Evolutionary conservation across 2,329 filamentous ascomycete genomes (phyloP), one percentile per base, ranked within the genome.

Genomic region (Venturia asperata): DNA sequence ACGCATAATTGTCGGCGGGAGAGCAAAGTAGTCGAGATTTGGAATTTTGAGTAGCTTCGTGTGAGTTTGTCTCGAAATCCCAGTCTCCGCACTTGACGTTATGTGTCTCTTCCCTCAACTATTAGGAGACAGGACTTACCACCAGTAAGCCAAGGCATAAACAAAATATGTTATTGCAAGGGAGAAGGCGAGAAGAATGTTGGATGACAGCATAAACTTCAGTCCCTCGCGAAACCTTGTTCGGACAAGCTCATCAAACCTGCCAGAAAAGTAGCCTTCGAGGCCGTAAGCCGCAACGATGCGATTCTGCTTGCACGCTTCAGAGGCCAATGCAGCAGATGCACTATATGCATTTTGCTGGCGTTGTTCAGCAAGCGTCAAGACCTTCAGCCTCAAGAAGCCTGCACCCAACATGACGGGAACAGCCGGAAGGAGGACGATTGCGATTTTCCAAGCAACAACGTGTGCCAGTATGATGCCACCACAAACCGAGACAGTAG

Each of bases 381-480:
- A 55, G 69, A 65, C 37, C 5, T 78, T 75, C 13, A 82, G 73
- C 49, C 80, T 75, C 24, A 80, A 70, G 67, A 78, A 82, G 0
- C 80, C 80, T 27, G 75, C 76, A 0, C 78, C 68, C 5, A 81
- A 67, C 75, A 82, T 79, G 43, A 82, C 69, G 0, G 80, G 80
- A 0, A 82, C 78, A 1, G 78, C 79, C 21, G 82, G 73, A 6
- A 82, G 69, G 0, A 64, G 34, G 21, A 82, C 80, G 19, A 82
- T 74, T 2, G 80, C 79, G 37, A 82, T 81, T 66, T 78, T 81
- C 80, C 80, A 82, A 2, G 80, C 80, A 3, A 82, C 73, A 24
- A 78, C 70, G 62, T 80, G 77, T 0, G 80, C 77, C 10, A 82
- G 68, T 13, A 81, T 75, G 27, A 81, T 77, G 17, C 80, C 79